These are phyloP conservation scores for Phialophora tarda DNA, from an alignment of 2,329 filamentous ascomycete genomes.

Conservation along the genomic window DNA sequence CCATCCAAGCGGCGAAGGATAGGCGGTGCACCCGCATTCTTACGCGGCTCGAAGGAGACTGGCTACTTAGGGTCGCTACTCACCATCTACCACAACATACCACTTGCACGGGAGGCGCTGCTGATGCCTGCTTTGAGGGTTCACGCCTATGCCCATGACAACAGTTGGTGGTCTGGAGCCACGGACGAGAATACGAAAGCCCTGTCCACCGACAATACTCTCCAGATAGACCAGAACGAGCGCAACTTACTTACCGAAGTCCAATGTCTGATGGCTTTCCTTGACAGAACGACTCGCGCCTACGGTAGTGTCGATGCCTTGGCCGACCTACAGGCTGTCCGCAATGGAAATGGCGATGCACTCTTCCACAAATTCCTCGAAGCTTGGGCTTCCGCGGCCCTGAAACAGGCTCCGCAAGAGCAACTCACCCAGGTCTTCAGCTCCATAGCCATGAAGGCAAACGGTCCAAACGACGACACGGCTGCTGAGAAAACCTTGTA, in stretches of 20 bases:
- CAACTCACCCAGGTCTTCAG: slow-evolving; percentile 54
- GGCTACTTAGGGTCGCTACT: slow-evolving; percentile 64
- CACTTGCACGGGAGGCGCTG: slow-evolving; percentile 63
- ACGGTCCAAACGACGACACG: slow-evolving; percentile 40
- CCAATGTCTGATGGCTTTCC: slow-evolving; percentile 66
- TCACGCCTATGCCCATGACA: slow-evolving; percentile 60
- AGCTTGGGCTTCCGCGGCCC: slow-evolving; percentile 56
- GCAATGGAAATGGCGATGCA: slow-evolving; percentile 43
- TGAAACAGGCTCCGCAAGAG: slow-evolving; percentile 50
- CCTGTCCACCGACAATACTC: slow-evolving; percentile 50
- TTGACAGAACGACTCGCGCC: slow-evolving; percentile 62
- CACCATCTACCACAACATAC: slow-evolving; percentile 67
- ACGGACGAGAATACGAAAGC: slow-evolving; percentile 57
- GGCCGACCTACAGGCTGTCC: slow-evolving; percentile 48
- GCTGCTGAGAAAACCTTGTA: slow-evolving; percentile 46
- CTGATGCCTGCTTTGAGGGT: slow-evolving; percentile 54
- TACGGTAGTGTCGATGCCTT: slow-evolving; percentile 64
- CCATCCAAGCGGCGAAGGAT: slow-evolving; percentile 56
- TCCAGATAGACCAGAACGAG: slow-evolving; percentile 46
- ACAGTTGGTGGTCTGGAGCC: slow-evolving; percentile 68
- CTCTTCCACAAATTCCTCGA: slow-evolving; percentile 54
- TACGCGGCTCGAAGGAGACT: slow-evolving; percentile 60
- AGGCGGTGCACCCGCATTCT: slow-evolving; percentile 59
- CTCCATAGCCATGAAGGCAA: slow-evolving; percentile 51
- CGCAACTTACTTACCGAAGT: slow-evolving; percentile 60